phyloP scores from a whole-genome alignment of 495 filamentous ascomycete genomes.

The Clavariopsis aquatica region DNA sequence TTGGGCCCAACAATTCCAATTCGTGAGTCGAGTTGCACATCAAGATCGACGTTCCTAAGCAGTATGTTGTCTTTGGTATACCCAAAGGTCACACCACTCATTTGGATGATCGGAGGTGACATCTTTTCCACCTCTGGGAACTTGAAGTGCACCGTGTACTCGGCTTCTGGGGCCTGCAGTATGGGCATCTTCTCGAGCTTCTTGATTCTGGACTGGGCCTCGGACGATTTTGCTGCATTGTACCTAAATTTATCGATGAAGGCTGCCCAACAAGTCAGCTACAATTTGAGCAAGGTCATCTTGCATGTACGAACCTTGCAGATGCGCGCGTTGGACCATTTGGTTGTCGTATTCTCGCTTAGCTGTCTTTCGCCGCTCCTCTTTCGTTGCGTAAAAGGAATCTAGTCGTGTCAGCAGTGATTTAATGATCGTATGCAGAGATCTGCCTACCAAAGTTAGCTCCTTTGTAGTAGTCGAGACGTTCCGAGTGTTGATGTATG shows the following conservation, averaged over 20 bases:
- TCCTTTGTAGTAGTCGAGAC: constrained; percentile 97
- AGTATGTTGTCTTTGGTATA: constrained; percentile 80
- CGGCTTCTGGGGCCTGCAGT: constrained; percentile 84
- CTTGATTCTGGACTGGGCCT: constrained; percentile 98
- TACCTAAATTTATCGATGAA: constrained; percentile 99
- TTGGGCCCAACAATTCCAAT: constrained; percentile 99
- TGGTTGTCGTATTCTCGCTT: constrained; percentile 99
- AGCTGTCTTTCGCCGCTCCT: constrained; percentile 94
- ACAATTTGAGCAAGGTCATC: not conserved
- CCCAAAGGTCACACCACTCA: constrained; percentile 88
- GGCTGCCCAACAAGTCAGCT: constrained; percentile 50
- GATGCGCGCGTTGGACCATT: constrained; percentile 86
- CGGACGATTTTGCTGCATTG: constrained; percentile 97
- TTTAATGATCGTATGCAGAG: not conserved
- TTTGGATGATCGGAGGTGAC: constrained; percentile 96
- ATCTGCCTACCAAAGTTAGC: constrained; percentile 73
- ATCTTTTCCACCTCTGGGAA: constrained; percentile 98
- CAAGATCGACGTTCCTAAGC: constrained; percentile 83
- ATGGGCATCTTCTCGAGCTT: constrained; percentile 97
- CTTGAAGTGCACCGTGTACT: constrained; percentile 95
- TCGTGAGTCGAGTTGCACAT: constrained; percentile 95
- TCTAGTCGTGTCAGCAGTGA: constrained; percentile 50
- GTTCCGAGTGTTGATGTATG: constrained; percentile 95
- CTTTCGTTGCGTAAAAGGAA: constrained; percentile 95
- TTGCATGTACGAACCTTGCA: constrained; percentile 53